These are phyloP conservation scores for Hypomyces perniciosus DNA, from an alignment of 2,329 filamentous ascomycete genomes.

Conservation along the genomic window DNA sequence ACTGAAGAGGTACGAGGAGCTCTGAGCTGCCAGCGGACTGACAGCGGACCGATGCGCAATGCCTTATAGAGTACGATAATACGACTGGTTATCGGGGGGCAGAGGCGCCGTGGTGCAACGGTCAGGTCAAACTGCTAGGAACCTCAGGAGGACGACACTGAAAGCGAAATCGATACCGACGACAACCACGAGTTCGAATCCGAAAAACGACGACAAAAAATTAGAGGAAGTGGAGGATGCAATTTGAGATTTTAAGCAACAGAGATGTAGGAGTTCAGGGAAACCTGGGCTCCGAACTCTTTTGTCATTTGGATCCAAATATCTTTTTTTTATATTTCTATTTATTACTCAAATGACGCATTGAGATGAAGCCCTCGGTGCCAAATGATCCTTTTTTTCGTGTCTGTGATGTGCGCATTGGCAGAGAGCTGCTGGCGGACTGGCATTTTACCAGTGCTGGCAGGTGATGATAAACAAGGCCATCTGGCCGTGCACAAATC, in stretches of 20 bases:
- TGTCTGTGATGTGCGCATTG: no score
- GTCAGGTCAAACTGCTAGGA: slow-evolving; percentile 23
- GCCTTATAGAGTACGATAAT: neutral
- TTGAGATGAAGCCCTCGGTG: neutral
- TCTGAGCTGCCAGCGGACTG: neutral
- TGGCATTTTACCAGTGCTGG: no score
- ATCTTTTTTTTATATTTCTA: neutral
- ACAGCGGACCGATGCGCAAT: neutral
- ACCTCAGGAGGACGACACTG: slow-evolving; percentile 8
- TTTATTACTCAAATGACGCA: neutral
- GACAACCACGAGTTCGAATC: no score
- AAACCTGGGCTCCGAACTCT: slow-evolving; percentile 22
- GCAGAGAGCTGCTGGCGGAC: no score
- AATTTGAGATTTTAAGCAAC: neutral
- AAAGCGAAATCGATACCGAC: no score
- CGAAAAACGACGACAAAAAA: neutral
- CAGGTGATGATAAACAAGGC: no score
- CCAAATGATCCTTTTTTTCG: no score
- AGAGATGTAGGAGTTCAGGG: slow-evolving; percentile 22
- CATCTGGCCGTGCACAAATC: no score
- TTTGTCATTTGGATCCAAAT: slow-evolving; percentile 16
- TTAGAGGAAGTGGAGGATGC: neutral
- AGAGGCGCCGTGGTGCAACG: slow-evolving; percentile 22
- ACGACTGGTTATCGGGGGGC: slow-evolving; percentile 11
- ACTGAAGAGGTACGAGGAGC: no score